Base-by-base conservation (phyloP, 495 filamentous ascomycete species). In the Neurospora sp. region DNA sequence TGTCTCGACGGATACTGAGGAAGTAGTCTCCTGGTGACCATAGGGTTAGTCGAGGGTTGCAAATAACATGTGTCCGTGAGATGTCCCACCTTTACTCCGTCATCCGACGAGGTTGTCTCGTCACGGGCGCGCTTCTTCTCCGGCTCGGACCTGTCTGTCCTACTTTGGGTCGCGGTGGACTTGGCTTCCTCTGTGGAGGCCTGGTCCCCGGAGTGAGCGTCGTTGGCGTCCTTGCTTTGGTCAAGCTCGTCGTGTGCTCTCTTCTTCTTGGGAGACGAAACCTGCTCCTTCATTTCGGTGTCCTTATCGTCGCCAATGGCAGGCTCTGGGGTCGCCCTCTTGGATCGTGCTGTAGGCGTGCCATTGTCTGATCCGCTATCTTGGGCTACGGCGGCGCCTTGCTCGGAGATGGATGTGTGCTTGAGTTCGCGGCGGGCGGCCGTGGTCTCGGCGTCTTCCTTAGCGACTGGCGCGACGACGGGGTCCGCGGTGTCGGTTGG, bases 191-290 rank as follows among this genome's bases (percentile, higher is more conserved):
- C 81, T 65, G 82, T 78, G 69, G 84, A 81, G 44, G 80, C 77
- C 44, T 79, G 80, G 69, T 80, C 81, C 73, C 76, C 74, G 18
- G 76, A 72, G 38, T 79, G 80, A 9, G 69, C 71, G 22, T 72
- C 48, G 4, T 76, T 76, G 2, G 74, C 73, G 39, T 84, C 83
- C 69, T 77, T 79, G 53, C 78, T 74, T 44, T 81, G 76, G 61
- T 87, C 85, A 1, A 87, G 80, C 76, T 87, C 83, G 71, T 86
- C 85, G 72, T 85, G 84, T 38, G 83, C 85, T 69, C 87, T 80
- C 79, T 88, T 88, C 80, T 88, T 88, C 81, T 88, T 88, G 39
- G 87, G 87, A 7, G 86, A 87, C 20, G 82, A 80, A 16, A 88
- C 70, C 68, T 83, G 79, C 71, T 86, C 85, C 74, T 77, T 82